Base-by-base conservation (phyloP, 2,329 filamentous ascomycete genomes). In the Colletotrichum sp. region DNA sequence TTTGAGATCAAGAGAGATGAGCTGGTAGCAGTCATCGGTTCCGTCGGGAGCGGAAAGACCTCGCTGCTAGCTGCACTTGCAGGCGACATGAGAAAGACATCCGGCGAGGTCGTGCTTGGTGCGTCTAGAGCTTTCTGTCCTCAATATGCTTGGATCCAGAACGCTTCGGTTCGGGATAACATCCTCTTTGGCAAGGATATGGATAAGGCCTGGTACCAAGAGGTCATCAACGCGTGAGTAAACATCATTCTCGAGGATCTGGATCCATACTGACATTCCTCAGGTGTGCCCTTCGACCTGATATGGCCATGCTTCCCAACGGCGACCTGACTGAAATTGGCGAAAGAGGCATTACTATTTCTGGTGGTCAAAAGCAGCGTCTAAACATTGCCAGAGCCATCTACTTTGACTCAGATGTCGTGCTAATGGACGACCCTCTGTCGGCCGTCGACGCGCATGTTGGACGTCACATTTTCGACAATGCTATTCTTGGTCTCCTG, bases 121-220 rank as follows among this genome's bases (percentile, higher is more conserved):
- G 95, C 95, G 0, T 93, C 92, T 4, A 90, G 96, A 76, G 95
- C 96, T 0, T 98, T 98, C 80, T 98, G 97, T 78, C 96, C 96
- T 0, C 96, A 99, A 82, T 98, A 98, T 81, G 95, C 97, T 0
- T 99, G 97, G 97, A 98, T 99, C 64, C 96, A 98, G 82, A 98
- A 98, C 81, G 90, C 95, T 0, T 95, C 94, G 1, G 90, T 98
- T 5, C 92, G 92, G 76, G 92, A 98, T 38, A 99, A 99, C 80
- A 98, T 99, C 74, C 85, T 95, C 1, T 98, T 98, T 80, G 96
- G 96, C 13, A 96, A 95, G 79, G 90, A 92, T 0, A 91, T 94
- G 85, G 89, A 98, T 68, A 89, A 89, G 73, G 86, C 87, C 4
- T 98, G 96, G 96, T 98, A 98, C 81, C 90, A 93, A 59, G 86